Evolutionary conservation across 306 rosid species (phyloP).

Genomic region (Vigna unguiculata): DNA sequence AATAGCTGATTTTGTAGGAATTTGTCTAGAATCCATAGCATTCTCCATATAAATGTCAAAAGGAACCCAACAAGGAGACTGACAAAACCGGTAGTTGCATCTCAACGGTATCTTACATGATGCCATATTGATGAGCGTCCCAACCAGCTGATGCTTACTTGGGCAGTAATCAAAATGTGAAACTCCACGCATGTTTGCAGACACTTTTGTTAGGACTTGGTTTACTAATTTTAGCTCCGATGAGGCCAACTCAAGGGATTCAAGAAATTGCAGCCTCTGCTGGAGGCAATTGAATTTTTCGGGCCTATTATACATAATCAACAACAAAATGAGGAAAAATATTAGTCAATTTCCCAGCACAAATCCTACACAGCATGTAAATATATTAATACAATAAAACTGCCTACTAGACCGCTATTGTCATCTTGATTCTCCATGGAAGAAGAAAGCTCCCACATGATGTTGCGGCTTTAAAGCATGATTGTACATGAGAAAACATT

Average conservation of each 20-base stretch:
- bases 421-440: constrained; percentile 17
- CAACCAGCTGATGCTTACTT: constrained; percentile 57
- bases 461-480: neutral
- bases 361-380: constrained; percentile 32
- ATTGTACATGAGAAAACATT: constrained; percentile 5
- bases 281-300: constrained; percentile 73
- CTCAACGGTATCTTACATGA: constrained; percentile 50
- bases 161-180: constrained; percentile 52
- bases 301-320: constrained; percentile 62
- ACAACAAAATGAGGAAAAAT: constrained; percentile 28
- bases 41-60: constrained; percentile 81
- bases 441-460: constrained; percentile 10
- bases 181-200: constrained; percentile 61
- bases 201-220: constrained; percentile 57
- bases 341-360: constrained; percentile 44
- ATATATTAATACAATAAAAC: neutral
- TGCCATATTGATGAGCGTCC: constrained; percentile 58
- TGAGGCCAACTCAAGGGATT: constrained; percentile 60
- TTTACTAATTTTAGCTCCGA: constrained; percentile 56
- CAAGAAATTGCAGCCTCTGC: constrained; percentile 65
- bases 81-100: constrained; percentile 53
- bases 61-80: constrained; percentile 70
- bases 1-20: constrained; percentile 68
- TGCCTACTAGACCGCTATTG: neutral
- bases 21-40: constrained; percentile 77